A percentile compares a stretch with the other conserved stretches of the same genome.
These are phyloP conservation scores for Candida tetrigidarum DNA, from an alignment of 1,139 yeast genomes.

Conservation along the genomic window DNA sequence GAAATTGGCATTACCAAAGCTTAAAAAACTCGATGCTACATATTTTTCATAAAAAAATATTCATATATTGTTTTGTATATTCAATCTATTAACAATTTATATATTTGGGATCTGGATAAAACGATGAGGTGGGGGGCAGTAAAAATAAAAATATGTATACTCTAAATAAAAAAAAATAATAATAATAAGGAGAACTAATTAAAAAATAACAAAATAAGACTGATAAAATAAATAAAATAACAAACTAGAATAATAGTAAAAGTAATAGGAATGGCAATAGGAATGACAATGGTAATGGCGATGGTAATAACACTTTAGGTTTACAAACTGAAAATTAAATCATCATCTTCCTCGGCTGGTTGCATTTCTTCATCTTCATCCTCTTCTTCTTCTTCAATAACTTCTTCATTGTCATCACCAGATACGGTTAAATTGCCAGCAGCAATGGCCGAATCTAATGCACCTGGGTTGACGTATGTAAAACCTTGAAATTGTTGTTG, in stretches of 20 bases:
- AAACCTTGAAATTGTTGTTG: constrained; percentile 97
- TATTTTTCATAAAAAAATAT: constrained; percentile 30
- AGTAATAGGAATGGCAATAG: no score
- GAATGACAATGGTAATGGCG: no score
- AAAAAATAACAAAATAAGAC: background rate
- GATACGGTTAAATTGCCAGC: constrained; percentile 2
- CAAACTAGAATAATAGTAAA: background rate
- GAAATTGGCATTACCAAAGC: constrained; percentile 67
- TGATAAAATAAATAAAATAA: background rate
- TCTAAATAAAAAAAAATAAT: constrained; percentile 1
- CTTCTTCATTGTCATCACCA: constrained; percentile 3
- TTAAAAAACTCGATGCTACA: constrained; percentile 91
- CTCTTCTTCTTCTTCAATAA: constrained; percentile 4
- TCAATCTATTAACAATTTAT: constrained; percentile 4
- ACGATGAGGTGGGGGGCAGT: background rate
- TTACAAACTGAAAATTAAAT: constrained; percentile 5
- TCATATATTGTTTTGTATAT: background rate
- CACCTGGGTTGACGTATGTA: constrained; percentile 73
- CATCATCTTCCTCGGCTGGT: constrained; percentile 6
- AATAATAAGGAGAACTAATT: background rate
- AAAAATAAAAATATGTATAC: no score
- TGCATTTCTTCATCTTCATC: constrained; percentile 6
- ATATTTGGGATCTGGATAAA: background rate
- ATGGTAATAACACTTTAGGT: constrained; percentile 1
- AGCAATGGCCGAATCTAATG: constrained; percentile 5